A percentile compares a stretch with the other conserved stretches of the same genome.
These are phyloP conservation scores for Paracorniculantispora psalliotae DNA, from an alignment of 2,329 filamentous ascomycete species.

Conservation along the genomic window DNA sequence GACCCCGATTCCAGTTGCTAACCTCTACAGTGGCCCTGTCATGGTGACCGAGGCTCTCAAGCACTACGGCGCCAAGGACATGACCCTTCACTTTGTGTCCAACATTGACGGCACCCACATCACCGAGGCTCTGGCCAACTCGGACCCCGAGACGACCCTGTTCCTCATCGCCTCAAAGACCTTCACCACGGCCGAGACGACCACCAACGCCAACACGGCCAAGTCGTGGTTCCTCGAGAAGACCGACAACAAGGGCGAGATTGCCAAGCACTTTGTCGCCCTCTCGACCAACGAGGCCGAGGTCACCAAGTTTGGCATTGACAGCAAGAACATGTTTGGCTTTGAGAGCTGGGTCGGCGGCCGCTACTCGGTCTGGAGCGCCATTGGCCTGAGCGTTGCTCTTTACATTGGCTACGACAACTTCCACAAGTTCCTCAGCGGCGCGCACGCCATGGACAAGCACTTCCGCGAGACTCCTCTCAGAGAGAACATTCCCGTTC, in stretches of 20 bases:
- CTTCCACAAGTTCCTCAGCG: constrained; percentile 92
- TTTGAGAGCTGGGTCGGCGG: constrained; percentile 99
- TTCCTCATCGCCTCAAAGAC: constrained; percentile 99
- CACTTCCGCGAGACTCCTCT: constrained; percentile 91
- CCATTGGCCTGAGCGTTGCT: constrained; percentile 90
- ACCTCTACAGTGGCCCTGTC: constrained; percentile 71
- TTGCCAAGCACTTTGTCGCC: constrained; percentile 98
- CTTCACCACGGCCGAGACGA: constrained; percentile 97
- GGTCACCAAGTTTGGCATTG: constrained; percentile 98
- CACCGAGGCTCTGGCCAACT: constrained; percentile 81
- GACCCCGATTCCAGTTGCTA: constrained; percentile 20
- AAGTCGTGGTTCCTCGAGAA: constrained; percentile 95
- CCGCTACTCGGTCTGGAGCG: constrained; percentile 97
- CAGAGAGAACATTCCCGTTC: constrained; percentile 88
- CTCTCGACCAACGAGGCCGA: constrained; percentile 93
- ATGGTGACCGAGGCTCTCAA: constrained; percentile 99
- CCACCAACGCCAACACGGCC: constrained; percentile 93
- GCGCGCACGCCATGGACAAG: constrained; percentile 96
- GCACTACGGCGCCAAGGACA: constrained; percentile 79
- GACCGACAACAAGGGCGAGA: constrained; percentile 69
- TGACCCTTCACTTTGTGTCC: constrained; percentile 96
- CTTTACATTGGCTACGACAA: constrained; percentile 97
- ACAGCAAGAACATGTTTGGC: constrained; percentile 99
- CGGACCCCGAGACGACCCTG: constrained; percentile 95
- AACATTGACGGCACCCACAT: constrained; percentile 99